A percentile compares a stretch with the other conserved stretches of the same genome.
These are phyloP conservation scores for Pythium scleroteichum DNA, from an alignment of 352 stramenopile species.

Conservation along the genomic window DNA sequence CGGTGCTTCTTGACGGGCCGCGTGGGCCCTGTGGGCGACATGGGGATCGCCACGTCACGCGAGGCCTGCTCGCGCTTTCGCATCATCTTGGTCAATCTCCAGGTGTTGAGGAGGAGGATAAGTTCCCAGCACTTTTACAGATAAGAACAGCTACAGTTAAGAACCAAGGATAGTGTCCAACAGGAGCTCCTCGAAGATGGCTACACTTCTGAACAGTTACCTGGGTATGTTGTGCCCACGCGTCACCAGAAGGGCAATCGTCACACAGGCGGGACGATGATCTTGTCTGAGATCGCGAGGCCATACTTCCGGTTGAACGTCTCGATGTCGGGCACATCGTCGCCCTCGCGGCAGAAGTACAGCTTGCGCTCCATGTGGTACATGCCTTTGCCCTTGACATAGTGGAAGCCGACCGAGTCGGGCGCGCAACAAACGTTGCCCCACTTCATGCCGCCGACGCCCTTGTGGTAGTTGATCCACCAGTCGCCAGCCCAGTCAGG, in stretches of 20 bases:
- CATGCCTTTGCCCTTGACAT: constrained; percentile 68
- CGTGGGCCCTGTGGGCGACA: not conserved
- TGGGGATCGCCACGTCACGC: not conserved
- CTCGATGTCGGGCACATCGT: not conserved
- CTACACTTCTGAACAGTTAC: constrained; percentile 1
- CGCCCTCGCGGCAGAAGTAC: constrained; percentile 54
- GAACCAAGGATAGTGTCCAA: not conserved
- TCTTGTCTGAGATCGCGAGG: not conserved
- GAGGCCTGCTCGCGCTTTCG: not conserved
- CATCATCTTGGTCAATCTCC: not conserved
- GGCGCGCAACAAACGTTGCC: constrained; percentile 51
- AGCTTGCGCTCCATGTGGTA: constrained; percentile 73
- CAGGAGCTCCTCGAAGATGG: not conserved
- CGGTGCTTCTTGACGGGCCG: not conserved
- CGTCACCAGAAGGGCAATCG: not conserved
- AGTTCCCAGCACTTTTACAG: not conserved
- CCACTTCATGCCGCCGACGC: constrained; percentile 61
- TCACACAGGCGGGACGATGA: not conserved
- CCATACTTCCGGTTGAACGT: constrained; percentile 2
- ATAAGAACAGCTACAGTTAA: constrained; percentile 1
- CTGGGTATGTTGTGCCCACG: too few species aligned
- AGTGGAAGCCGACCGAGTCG: constrained; percentile 80
- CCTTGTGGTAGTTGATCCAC: constrained; percentile 77
- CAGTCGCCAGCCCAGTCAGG: constrained; percentile 48
- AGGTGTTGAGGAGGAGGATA: too few species aligned